Percentiles rank a stretch among this genome's conserved stretches.
These are phyloP conservation scores for Jatropha podagrica DNA, from an alignment of 441 rosid genomes.

Conservation along the genomic window DNA sequence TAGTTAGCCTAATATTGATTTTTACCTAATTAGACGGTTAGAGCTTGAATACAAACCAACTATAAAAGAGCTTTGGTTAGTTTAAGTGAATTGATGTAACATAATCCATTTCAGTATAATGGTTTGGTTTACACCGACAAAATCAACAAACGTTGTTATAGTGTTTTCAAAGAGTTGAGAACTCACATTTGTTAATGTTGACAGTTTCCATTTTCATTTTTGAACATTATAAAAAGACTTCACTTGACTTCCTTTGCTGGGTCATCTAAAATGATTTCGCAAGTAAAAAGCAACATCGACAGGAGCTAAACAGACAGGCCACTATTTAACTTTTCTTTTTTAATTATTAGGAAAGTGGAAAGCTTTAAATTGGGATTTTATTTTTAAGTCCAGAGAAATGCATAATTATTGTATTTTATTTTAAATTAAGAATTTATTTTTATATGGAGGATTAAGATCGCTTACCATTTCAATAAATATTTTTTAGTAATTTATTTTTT, in stretches of 20 bases:
- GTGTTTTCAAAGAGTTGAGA: conserved; percentile 20
- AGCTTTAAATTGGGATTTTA: too few species aligned
- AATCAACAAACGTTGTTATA: neutral
- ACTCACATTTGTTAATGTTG: conserved; percentile 5
- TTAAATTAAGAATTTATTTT: too few species aligned
- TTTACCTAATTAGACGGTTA: neutral
- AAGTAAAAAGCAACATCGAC: neutral
- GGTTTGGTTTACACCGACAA: conserved; percentile 10
- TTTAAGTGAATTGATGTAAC: conserved; percentile 23
- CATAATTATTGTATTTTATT: too few species aligned
- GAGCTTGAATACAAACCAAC: neutral
- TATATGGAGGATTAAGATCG: too few species aligned
- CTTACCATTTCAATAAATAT: too few species aligned
- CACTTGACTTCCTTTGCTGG: neutral
- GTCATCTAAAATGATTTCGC: neutral
- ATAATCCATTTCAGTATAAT: neutral
- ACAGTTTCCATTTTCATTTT: neutral
- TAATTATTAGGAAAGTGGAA: too few species aligned
- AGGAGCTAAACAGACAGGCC: neutral
- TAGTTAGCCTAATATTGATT: neutral
- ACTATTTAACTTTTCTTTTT: too few species aligned
- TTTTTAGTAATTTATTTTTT: too few species aligned
- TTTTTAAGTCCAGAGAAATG: too few species aligned
- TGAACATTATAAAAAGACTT: neutral
- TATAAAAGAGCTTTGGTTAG: neutral